Evolutionary conservation across 257 asterid species (phyloP), one percentile per base, ranked within the genome.

Genomic region (Linaria vulgaris): DNA sequence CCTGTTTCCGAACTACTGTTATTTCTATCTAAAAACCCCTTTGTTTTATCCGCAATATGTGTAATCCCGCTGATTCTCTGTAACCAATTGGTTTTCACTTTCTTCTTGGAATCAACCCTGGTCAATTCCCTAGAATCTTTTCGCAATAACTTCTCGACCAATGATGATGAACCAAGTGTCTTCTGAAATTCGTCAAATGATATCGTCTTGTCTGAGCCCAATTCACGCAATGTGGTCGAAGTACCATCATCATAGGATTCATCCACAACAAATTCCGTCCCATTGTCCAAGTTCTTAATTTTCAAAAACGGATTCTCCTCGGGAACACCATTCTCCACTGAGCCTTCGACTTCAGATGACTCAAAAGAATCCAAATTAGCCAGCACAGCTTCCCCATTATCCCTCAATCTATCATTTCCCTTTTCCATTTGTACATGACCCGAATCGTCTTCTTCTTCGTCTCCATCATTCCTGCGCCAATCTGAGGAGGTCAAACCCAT

Each of bases 161-260:
- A 61, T 3, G 86, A 47, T 2, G 98, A 88, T 12, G 88, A 76
- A 31, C 94, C 85, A 34, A 81, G 67, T 43, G 74, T 68, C 34
- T 76, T 85, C 64, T 79, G 90, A 67, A 83, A 80, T 80, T 88
- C 95, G 39, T 91, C 95, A 34, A 83, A 54, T 1, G 87, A 64
- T 46, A 88, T 46, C 64, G 63, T 72, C 60, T 73, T 79, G 61
- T 83, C 77, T 3, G 98, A 82, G 55, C 90, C 81, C 64, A 84
- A 68, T 61, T 84, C 83, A 19, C 74, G 83, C 39, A 81, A 75
- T 54, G 70, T 60, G 30, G 83, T 63, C 46, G 69, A 73, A 72
- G 69, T 58, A 19, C 82, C 91, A 45, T 76, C 80, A 25, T 80
- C 72, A 52, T 64, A 76, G 19, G 69, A 49, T 66, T 79, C 83